Evolutionary conservation across 202 grass and related monocot species (phyloP).

Genomic region (Zizania palustris): DNA sequence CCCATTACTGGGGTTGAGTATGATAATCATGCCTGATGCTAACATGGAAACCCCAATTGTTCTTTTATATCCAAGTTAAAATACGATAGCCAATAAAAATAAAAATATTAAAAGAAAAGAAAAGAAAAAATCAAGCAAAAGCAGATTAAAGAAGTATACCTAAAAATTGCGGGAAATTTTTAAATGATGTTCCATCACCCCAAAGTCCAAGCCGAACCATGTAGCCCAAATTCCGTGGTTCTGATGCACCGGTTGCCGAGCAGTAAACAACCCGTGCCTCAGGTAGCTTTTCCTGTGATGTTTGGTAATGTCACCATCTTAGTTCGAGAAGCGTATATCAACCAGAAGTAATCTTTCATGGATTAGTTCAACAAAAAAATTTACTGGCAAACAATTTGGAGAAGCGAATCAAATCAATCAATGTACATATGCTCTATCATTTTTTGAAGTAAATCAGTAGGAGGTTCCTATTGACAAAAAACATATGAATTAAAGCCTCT

Average conservation of each 20-base stretch:
- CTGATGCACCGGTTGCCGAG: conserved; percentile 98
- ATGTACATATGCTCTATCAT: background rate
- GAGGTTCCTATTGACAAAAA: too few species aligned
- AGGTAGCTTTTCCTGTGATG: conserved; percentile 74
- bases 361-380: background rate
- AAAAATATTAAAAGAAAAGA: conserved; percentile 5
- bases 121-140: conserved; percentile 11
- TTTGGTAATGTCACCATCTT: conserved; percentile 40
- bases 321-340: conserved; percentile 32
- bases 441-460: too few species aligned
- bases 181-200: conserved; percentile 86
- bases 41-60: background rate
- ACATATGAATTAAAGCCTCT: background rate
- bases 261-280: conserved; percentile 94
- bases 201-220: conserved; percentile 99
- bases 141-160: conserved; percentile 51
- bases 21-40: conserved; percentile 13
- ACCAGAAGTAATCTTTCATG: background rate
- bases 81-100: conserved; percentile 22
- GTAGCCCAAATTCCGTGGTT: conserved; percentile 97
- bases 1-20: conserved; percentile 2
- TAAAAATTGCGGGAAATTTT: conserved; percentile 77
- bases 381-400: background rate
- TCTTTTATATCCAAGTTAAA: conserved; percentile 27
- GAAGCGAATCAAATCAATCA: background rate